phyloP scores from a whole-genome alignment of 2,329 filamentous ascomycete genomes.

The Alternaria rosae region DNA sequence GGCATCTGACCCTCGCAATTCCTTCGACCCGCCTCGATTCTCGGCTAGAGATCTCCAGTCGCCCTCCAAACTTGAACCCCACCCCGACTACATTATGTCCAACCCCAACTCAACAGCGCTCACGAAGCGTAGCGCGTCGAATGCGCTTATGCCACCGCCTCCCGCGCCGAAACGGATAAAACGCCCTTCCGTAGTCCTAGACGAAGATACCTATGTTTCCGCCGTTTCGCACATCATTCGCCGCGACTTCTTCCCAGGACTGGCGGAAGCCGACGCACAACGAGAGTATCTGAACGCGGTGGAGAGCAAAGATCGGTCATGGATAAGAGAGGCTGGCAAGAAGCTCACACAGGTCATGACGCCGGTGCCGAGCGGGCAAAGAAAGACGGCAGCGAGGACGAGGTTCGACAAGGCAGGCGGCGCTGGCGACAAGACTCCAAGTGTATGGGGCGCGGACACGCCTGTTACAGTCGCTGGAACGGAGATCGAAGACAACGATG shows the following conservation, averaged over 20 bases:
- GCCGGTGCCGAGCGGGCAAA: conserved; percentile 64
- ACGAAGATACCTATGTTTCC: conserved; percentile 92
- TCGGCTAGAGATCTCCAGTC: background rate
- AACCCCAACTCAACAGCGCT: conserved; percentile 64
- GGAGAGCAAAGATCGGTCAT: conserved; percentile 81
- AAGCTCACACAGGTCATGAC: conserved; percentile 76
- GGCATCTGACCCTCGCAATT: background rate
- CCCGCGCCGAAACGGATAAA: conserved; percentile 88
- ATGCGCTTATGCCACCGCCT: conserved; percentile 85
- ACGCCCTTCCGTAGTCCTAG: conserved; percentile 83
- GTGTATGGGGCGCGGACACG: conserved; percentile 72
- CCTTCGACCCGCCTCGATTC: background rate
- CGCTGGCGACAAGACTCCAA: conserved; percentile 64
- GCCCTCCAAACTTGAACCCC: background rate
- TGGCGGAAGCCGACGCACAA: conserved; percentile 84
- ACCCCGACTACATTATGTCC: conserved; percentile 27
- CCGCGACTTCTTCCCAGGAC: conserved; percentile 93
- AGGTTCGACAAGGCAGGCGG: conserved; percentile 26
- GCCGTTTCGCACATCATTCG: conserved; percentile 93
- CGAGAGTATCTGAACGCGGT: conserved; percentile 92
- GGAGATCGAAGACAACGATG: conserved; percentile 36
- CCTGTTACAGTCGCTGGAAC: conserved; percentile 66
- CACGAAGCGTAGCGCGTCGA: conserved; percentile 70
- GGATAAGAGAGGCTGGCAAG: conserved; percentile 83
- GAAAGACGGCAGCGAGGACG: conserved; percentile 42